Evolutionary conservation across 2,329 filamentous ascomycete species (phyloP).

Genomic region (Helotiales sp.): DNA sequence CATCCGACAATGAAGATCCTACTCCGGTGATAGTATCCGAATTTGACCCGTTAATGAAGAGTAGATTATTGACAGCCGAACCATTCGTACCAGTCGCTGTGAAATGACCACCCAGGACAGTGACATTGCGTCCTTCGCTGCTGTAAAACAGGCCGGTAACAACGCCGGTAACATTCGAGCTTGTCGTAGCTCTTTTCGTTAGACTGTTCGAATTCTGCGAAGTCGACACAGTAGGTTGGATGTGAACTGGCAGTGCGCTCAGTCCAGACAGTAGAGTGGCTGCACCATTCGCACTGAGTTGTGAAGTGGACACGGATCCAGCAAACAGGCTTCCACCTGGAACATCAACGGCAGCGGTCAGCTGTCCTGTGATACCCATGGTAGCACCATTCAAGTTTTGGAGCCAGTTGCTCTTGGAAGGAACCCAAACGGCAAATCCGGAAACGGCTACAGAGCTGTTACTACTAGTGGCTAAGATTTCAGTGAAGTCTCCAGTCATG

Average conservation of each 20-base stretch:
- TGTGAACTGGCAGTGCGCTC: slow-evolving; percentile 57
- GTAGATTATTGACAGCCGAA: slow-evolving; percentile 73
- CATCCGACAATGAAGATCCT: slow-evolving; percentile 61
- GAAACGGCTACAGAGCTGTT: slow-evolving; percentile 61
- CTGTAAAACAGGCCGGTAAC: slow-evolving; percentile 77
- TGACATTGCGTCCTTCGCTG: slow-evolving; percentile 71
- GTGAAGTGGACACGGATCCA: slow-evolving; percentile 77
- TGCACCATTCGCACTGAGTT: slow-evolving; percentile 71
- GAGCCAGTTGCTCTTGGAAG: slow-evolving; percentile 82
- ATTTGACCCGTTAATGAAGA: slow-evolving; percentile 77
- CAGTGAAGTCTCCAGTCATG: slow-evolving; percentile 77
- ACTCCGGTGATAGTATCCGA: slow-evolving; percentile 69
- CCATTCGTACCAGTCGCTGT: slow-evolving; percentile 67
- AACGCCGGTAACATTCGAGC: slow-evolving; percentile 62
- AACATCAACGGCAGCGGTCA: slow-evolving; percentile 70
- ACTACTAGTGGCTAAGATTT: slow-evolving; percentile 66
- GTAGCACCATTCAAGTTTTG: slow-evolving; percentile 69
- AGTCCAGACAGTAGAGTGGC: slow-evolving; percentile 61
- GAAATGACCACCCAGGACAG: slow-evolving; percentile 87
- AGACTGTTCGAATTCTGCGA: slow-evolving; percentile 39
- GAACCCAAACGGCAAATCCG: slow-evolving; percentile 91
- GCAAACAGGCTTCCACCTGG: slow-evolving; percentile 69
- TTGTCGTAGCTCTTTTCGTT: slow-evolving; percentile 46
- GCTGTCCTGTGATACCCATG: slow-evolving; percentile 68
- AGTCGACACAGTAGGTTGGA: slow-evolving; percentile 41